Conservation (phyloP, 202 grass and related monocot species). For the Zoysia matrella region DNA sequence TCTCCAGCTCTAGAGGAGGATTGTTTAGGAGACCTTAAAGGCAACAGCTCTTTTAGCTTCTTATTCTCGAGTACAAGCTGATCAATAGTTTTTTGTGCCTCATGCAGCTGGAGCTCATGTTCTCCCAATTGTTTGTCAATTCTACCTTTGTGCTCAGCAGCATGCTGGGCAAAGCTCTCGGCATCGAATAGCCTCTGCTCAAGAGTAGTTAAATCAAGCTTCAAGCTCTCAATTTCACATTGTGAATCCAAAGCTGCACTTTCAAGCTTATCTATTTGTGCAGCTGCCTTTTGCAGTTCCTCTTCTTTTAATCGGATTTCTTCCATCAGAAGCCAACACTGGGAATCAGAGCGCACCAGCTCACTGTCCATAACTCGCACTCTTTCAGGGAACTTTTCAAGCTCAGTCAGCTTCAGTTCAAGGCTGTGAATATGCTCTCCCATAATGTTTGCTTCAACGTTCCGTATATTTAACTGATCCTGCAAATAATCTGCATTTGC, state of each 20-base stretch:
- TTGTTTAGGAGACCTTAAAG: constrained; percentile 45
- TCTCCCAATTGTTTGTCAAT: constrained; percentile 42
- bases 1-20: constrained; percentile 43
- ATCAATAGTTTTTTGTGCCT: constrained; percentile 56
- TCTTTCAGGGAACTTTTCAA: constrained; percentile 78
- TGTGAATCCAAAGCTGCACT: constrained; percentile 76
- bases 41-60: constrained; percentile 49
- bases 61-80: constrained; percentile 71
- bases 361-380: constrained; percentile 63
- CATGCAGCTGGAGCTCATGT: constrained; percentile 48
- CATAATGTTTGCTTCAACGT: constrained; percentile 86
- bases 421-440: constrained; percentile 85
- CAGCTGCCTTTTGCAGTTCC: constrained; percentile 63
- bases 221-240: constrained; percentile 97
- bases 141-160: constrained; percentile 44
- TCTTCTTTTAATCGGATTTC: constrained; percentile 78
- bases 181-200: constrained; percentile 73
- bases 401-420: constrained; percentile 80
- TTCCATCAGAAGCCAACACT: constrained; percentile 69
- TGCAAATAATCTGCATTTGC: constrained; percentile 87
- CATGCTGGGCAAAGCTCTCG: constrained; percentile 50
- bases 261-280: constrained; percentile 82
- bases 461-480: constrained; percentile 90
- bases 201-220: constrained; percentile 87
- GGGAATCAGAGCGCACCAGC: constrained; percentile 67